These are phyloP conservation scores for grape (Vitis vinifera) DNA, from an alignment of 164 flowering plant species.

Conservation along the genomic window DNA sequence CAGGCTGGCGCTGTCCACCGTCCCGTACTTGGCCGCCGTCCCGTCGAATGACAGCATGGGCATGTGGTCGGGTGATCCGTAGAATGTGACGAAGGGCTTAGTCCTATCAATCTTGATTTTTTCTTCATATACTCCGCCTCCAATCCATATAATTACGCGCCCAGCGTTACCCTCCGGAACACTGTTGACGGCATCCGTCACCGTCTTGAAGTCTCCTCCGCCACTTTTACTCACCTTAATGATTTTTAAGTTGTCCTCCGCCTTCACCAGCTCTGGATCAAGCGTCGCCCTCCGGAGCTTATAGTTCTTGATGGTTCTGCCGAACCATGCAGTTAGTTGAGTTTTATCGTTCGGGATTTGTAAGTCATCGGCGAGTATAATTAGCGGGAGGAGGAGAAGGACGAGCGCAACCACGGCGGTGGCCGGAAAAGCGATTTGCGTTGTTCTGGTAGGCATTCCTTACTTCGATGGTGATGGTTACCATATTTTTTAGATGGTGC, in stretches of 20 bases:
- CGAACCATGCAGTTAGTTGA: conserved; percentile 21
- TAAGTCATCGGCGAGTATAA: background rate
- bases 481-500: too few species aligned
- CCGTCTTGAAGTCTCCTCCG: conserved; percentile 55
- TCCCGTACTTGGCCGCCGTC: too few species aligned
- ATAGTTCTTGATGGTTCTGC: background rate
- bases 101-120: too few species aligned
- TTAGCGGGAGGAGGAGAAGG: too few species aligned
- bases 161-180: conserved; percentile 37
- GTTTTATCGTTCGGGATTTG: conserved; percentile 16
- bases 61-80: too few species aligned
- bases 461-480: too few species aligned
- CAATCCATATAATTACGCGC: conserved; percentile 43
- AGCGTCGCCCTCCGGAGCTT: conserved; percentile 12
- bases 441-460: too few species aligned
- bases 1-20: too few species aligned
- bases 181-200: conserved; percentile 53
- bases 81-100: too few species aligned
- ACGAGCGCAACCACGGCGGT: too few species aligned
- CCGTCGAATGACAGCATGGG: too few species aligned
- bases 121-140: background rate
- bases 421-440: too few species aligned
- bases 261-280: conserved; percentile 35
- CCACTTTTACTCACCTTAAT: conserved; percentile 55
- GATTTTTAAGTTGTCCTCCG: conserved; percentile 27